Conservation (phyloP, 768 basidiomycete species). For the Tricholomella constricta region DNA sequence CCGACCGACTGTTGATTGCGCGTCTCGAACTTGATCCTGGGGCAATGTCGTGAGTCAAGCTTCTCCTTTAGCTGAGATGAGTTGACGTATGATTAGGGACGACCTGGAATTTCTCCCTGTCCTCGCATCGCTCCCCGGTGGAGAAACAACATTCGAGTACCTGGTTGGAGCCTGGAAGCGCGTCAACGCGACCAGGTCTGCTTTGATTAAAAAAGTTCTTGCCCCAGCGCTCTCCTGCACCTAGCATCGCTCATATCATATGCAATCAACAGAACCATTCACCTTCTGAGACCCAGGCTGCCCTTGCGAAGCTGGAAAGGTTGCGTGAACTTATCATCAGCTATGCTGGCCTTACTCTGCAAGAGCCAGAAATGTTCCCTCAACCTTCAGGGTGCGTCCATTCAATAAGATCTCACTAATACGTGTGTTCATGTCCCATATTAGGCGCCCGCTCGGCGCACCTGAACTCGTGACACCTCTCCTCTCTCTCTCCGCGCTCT, state of each 20-base stretch:
- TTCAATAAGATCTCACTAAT: neutral
- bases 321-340: conserved; percentile 82
- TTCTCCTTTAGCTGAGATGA: neutral
- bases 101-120: conserved; percentile 76
- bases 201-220: conserved; percentile 64
- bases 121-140: conserved; percentile 71
- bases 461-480: conserved; percentile 83
- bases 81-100: conserved; percentile 44
- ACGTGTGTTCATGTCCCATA: neutral
- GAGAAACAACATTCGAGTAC: conserved; percentile 88
- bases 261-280: conserved; percentile 50
- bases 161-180: conserved; percentile 92
- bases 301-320: conserved; percentile 67
- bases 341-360: conserved; percentile 85
- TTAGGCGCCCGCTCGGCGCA: conserved; percentile 71
- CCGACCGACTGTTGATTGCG: conserved; percentile 81
- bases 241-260: neutral
- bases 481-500: conserved; percentile 69
- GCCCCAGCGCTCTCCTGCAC: too few relatives aligned
- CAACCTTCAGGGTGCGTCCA: conserved; percentile 71
- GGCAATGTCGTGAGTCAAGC: conserved; percentile 59
- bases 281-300: conserved; percentile 62
- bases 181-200: conserved; percentile 54
- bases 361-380: conserved; percentile 94
- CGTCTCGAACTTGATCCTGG: conserved; percentile 80